Conservation (phyloP, 2,329 filamentous ascomycete species). For the Mycosphaerelloides madeirae region DNA sequence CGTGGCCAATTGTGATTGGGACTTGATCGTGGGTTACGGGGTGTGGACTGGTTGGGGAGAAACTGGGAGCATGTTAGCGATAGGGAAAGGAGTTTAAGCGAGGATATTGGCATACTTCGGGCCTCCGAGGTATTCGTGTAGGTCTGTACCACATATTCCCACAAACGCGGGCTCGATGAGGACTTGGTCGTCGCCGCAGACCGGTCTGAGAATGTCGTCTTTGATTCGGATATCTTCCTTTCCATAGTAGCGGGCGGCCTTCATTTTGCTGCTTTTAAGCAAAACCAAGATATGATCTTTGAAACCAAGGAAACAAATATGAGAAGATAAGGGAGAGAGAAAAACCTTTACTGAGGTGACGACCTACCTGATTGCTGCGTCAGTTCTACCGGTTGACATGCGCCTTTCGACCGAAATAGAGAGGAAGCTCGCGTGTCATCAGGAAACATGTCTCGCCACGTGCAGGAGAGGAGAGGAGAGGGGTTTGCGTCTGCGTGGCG, state of each 20-base stretch:
- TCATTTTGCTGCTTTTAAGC: conserved; percentile 46
- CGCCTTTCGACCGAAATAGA: too few species aligned
- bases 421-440: too few species aligned
- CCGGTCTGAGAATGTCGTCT: conserved; percentile 43
- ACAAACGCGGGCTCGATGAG: conserved; percentile 43
- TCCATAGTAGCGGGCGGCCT: conserved; percentile 52
- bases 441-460: too few species aligned
- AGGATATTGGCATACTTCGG: conserved; percentile 26
- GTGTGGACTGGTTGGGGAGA: conserved; percentile 51
- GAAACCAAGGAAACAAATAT: too few species aligned
- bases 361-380: too few species aligned
- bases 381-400: too few species aligned
- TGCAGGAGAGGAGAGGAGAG: too few species aligned
- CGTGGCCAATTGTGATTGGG: conserved; percentile 60
- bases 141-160: conserved; percentile 49
- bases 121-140: conserved; percentile 33
- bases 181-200: conserved; percentile 49
- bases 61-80: conserved; percentile 27
- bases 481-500: too few species aligned
- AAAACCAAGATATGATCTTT: too few species aligned
- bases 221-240: conserved; percentile 54
- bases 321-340: too few species aligned
- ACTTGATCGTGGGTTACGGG: conserved; percentile 53
- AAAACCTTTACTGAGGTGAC: too few species aligned
- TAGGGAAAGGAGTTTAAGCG: background rate